These are phyloP conservation scores for Didymella pomorum DNA, from an alignment of 2,329 filamentous ascomycete species.

Conservation along the genomic window DNA sequence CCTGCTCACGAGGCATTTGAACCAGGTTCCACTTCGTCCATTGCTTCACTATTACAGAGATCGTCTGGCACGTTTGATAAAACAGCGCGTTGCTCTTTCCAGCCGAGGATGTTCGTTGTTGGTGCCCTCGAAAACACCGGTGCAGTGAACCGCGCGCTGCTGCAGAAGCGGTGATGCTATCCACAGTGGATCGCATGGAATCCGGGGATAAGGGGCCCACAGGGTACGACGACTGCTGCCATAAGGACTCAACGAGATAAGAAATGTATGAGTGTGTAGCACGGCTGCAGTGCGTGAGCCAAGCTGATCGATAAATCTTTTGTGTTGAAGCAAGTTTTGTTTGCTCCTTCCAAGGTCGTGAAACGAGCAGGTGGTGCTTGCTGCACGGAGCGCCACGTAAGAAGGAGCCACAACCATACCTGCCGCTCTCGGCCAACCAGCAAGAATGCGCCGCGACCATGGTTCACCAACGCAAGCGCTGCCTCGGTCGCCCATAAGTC, in stretches of 20 bases:
- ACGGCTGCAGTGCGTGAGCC: background rate
- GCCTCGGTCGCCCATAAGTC: background rate
- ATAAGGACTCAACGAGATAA: background rate
- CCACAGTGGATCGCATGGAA: slow-evolving; percentile 4
- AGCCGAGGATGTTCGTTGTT: background rate
- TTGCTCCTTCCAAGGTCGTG: background rate
- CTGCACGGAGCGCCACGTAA: slow-evolving; percentile 2
- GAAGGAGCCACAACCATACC: slow-evolving; percentile 4
- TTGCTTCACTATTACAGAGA: background rate
- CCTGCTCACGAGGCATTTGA: background rate
- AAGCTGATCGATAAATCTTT: background rate
- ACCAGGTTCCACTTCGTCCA: background rate
- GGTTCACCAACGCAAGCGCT: slow-evolving; percentile 14
- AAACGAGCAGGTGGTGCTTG: slow-evolving; percentile 4
- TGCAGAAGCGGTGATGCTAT: slow-evolving; percentile 2
- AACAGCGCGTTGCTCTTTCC: background rate
- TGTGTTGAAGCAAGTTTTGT: slow-evolving; percentile 3
- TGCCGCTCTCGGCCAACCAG: slow-evolving; percentile 11
- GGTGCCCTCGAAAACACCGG: background rate
- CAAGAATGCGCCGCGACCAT: slow-evolving; percentile 10
- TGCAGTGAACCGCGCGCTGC: slow-evolving; percentile 1
- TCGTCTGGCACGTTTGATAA: background rate
- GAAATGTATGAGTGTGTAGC: background rate
- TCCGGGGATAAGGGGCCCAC: slow-evolving; percentile 13
- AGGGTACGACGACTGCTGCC: slow-evolving; percentile 6